Conservation (phyloP, 768 basidiomycete genomes). For the Hydnum rufescens region DNA sequence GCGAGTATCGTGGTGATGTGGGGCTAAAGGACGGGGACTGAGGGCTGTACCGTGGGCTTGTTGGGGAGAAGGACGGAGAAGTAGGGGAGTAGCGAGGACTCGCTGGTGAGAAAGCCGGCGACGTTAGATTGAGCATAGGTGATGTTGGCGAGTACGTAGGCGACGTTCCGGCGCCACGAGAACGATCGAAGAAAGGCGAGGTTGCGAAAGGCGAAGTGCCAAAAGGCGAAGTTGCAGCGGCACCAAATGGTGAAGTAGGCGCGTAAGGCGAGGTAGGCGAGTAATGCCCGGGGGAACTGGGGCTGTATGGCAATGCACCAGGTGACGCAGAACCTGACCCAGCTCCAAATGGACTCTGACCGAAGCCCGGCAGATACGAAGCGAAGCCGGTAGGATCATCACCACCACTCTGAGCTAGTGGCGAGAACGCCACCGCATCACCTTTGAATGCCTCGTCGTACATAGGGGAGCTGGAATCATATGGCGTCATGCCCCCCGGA, state of each 20-base stretch:
- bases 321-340: slow-evolving; percentile 64
- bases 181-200: slow-evolving; percentile 60
- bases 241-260: slow-evolving; percentile 50
- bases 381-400: slow-evolving; percentile 60
- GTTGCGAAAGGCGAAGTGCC: slow-evolving; percentile 72
- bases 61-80: slow-evolving; percentile 68
- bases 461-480: slow-evolving; percentile 77
- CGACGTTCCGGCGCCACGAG: slow-evolving; percentile 25
- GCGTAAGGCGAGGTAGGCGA: slow-evolving; percentile 83
- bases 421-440: slow-evolving; percentile 85
- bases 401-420: slow-evolving; percentile 57
- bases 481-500: slow-evolving; percentile 80
- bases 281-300: slow-evolving; percentile 76
- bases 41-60: slow-evolving; percentile 69
- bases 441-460: slow-evolving; percentile 62
- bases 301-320: slow-evolving; percentile 51
- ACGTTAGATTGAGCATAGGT: slow-evolving; percentile 17
- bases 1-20: slow-evolving; percentile 76
- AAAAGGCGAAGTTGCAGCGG: slow-evolving; percentile 13
- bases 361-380: slow-evolving; percentile 42
- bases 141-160: slow-evolving; percentile 22
- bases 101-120: slow-evolving; percentile 17
- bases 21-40: slow-evolving; percentile 83
- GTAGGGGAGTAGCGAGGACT: slow-evolving; percentile 56
- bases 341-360: slow-evolving; percentile 69